These are phyloP conservation scores for Alternaria sp. DNA, from an alignment of 2,329 filamentous ascomycete species.

Conservation along the genomic window DNA sequence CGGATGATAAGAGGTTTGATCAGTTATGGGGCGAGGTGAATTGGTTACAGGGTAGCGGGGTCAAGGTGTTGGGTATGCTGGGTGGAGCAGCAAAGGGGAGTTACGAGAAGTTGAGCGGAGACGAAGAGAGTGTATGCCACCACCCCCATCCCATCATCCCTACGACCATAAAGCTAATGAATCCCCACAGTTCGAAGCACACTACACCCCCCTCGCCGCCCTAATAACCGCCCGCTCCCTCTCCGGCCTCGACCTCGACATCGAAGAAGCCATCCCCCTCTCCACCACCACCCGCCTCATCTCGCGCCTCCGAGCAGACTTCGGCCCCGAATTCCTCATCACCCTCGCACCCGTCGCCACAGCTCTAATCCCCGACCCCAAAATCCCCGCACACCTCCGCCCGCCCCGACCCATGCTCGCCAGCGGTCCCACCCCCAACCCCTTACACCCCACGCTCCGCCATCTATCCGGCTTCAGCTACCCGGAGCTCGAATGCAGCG, in stretches of 20 bases:
- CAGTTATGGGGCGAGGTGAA: constrained; percentile 80
- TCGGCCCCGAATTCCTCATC: constrained; percentile 74
- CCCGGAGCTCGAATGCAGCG: constrained; percentile 67
- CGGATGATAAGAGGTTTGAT: constrained; percentile 69
- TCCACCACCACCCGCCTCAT: constrained; percentile 63
- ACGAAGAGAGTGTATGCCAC: constrained; percentile 38
- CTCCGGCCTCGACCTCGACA: constrained; percentile 50
- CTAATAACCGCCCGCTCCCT: constrained; percentile 64
- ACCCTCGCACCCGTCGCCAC: constrained; percentile 83
- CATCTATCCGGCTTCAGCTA: constrained; percentile 87
- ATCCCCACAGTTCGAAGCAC: constrained; percentile 68
- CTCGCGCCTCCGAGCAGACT: constrained; percentile 62
- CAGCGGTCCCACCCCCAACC: constrained; percentile 39
- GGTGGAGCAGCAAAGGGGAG: constrained; percentile 83
- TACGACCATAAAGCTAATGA: background rate
- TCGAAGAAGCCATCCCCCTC: constrained; percentile 75
- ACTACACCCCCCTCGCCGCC: constrained; percentile 72
- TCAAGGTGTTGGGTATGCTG: constrained; percentile 85
- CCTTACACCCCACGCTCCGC: constrained; percentile 45
- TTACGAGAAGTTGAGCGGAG: constrained; percentile 59
- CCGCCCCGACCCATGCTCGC: constrained; percentile 39
- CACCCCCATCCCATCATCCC: background rate
- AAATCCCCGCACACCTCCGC: constrained; percentile 37
- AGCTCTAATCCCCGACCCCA: constrained; percentile 63
- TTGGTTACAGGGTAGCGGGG: constrained; percentile 72